Base-by-base conservation (phyloP, 2,329 filamentous ascomycete species). In the Teratosphaeria zuluensis region DNA sequence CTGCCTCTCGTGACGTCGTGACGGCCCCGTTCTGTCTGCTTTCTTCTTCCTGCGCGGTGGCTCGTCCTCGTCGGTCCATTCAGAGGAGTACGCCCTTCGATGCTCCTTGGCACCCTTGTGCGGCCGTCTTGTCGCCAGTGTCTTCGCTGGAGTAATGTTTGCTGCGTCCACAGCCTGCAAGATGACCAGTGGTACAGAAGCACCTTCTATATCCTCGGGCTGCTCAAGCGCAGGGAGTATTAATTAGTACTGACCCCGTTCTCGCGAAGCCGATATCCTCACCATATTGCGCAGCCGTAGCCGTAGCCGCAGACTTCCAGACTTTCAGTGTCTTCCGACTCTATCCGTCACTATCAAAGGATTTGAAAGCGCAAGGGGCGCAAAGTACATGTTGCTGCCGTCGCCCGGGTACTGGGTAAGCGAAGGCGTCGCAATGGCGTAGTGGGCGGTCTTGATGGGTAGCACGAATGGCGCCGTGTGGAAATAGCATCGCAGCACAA, bases 11-110 rank as follows among this genome's bases (percentile, higher is more conserved):
- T 19, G 8, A 8, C 53, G 53, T 48, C 61, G 56, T 54, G 62
- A 57, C 52, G 62, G 51, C 21, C 58, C 54, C n/a, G 28, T 60
- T 48, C 60, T 61, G 33, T 21, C 56, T 28, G 56, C 52, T 38
- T 52, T 51, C 42, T 48, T 57, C 31, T 52, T 55, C n/a, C 61
- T 46, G 19, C 59, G 53, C 42, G 59, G 63, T 9, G 56, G 58
- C n/a, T 68, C 62, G 46, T 69, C 68, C 38, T 68, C 58, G 59
- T 70, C 67, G 21, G 65, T 57, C 69, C 68, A 69, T 53, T 69
- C 66, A 19, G 64, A 62, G 11, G 64, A 64, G 57, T 58, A 35
- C 46, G 55, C 56, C 38, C 61, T 58, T 56, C 57, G 48, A 55
- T 59, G 61, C 53, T 63, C 65, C 59, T 63, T 61, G 52, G 48